Evolutionary conservation across 2,329 filamentous ascomycete species (phyloP).

Genomic region (Plenodomus lindquistii): DNA sequence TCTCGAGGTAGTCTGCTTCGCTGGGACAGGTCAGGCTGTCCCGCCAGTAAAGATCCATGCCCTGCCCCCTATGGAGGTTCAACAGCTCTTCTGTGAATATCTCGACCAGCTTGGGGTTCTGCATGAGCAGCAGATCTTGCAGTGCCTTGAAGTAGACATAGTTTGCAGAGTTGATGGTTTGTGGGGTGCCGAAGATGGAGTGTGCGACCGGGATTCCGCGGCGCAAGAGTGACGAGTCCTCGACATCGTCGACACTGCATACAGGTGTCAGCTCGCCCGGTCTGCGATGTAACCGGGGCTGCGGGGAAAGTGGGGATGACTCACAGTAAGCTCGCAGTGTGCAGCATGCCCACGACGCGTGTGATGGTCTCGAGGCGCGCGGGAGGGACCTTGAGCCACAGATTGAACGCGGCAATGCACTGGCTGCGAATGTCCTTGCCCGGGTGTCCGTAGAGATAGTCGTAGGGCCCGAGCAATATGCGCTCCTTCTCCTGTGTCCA

Average conservation of each 20-base stretch:
- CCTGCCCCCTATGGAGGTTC: conserved; percentile 84
- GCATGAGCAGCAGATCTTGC: conserved; percentile 72
- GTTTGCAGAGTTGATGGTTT: conserved; percentile 90
- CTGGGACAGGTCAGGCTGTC: conserved; percentile 82
- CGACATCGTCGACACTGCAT: conserved; percentile 74
- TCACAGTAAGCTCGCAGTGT: conserved; percentile 76
- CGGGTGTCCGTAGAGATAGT: conserved; percentile 77
- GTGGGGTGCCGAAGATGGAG: conserved; percentile 80
- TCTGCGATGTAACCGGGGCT: not conserved
- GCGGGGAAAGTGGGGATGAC: conserved; percentile 4
- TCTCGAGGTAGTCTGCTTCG: conserved; percentile 90
- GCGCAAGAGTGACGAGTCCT: conserved; percentile 77
- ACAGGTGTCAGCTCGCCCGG: not conserved
- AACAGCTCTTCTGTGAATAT: conserved; percentile 83
- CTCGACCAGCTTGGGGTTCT: conserved; percentile 67
- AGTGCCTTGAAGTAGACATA: conserved; percentile 85
- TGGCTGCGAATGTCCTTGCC: conserved; percentile 84
- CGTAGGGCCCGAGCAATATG: conserved; percentile 76
- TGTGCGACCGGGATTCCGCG: conserved; percentile 82
- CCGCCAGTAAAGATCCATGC: conserved; percentile 90
- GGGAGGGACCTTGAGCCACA: conserved; percentile 74
- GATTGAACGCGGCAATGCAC: conserved; percentile 80
- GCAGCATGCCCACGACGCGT: conserved; percentile 79
- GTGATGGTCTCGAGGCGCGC: conserved; percentile 75
- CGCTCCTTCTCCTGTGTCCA: conserved; percentile 79